A percentile compares a stretch with the other conserved stretches of the same genome.
Conservation (phyloP, 306 rosid species). For the Prunus mira region DNA sequence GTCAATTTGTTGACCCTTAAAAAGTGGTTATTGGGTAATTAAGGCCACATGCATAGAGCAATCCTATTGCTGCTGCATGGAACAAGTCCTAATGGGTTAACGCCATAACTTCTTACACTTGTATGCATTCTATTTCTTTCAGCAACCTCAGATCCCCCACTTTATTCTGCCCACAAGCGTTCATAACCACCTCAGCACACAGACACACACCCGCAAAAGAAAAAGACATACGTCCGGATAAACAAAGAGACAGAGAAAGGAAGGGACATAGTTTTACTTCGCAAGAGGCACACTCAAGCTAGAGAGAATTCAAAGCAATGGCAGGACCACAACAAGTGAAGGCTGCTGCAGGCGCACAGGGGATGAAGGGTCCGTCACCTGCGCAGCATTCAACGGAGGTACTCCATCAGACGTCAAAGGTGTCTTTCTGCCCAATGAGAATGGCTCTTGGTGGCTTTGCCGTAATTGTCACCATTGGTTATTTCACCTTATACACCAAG, state of each 20-base stretch:
- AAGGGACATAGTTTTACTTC: background rate
- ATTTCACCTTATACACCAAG: constrained; percentile 46
- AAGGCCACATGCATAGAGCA: background rate
- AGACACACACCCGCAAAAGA: background rate
- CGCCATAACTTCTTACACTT: background rate
- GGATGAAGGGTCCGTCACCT: constrained; percentile 23
- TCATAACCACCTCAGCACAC: constrained; percentile 12
- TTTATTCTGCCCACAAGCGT: background rate
- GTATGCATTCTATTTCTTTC: background rate
- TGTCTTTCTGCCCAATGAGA: constrained; percentile 42
- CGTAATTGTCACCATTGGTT: constrained; percentile 39
- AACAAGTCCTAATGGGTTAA: background rate
- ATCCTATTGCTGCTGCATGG: background rate
- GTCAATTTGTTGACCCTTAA: background rate
- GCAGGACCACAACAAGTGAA: constrained; percentile 26
- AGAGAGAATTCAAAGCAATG: constrained; percentile 15
- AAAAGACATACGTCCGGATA: background rate
- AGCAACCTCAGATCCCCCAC: background rate
- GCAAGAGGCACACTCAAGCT: background rate
- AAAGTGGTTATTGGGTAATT: constrained; percentile 1
- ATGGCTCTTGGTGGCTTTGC: constrained; percentile 62
- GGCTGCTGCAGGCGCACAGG: constrained; percentile 16
- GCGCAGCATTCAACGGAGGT: constrained; percentile 36
- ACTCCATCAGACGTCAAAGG: constrained; percentile 50
- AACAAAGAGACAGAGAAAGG: background rate